Percentiles rank a stretch among this genome's conserved stretches.
These are phyloP conservation scores for Phytophthora agathidicida DNA, from an alignment of 352 stramenopile species.

Conservation along the genomic window DNA sequence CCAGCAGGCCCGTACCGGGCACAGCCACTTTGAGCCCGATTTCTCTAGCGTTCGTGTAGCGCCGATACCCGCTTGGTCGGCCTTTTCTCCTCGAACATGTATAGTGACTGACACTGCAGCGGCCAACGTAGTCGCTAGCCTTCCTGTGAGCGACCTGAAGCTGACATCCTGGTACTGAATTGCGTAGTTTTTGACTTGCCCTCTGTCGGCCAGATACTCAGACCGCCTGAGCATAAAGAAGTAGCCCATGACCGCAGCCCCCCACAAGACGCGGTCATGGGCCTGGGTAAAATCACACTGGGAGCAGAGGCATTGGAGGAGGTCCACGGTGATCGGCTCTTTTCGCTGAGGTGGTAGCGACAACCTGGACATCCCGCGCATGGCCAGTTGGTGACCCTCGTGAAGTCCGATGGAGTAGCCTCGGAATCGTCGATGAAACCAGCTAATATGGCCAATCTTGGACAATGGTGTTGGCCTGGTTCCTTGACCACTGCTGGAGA, in stretches of 20 bases:
- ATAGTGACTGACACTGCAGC: slow-evolving; percentile 1
- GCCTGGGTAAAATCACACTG: slow-evolving; percentile 3
- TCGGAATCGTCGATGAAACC: slow-evolving; percentile 16
- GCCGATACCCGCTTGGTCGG: neutral
- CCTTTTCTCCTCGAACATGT: slow-evolving; percentile 5
- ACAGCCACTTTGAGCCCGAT: slow-evolving; percentile 2
- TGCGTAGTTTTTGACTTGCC: slow-evolving; percentile 1
- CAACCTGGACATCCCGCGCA: slow-evolving; percentile 17
- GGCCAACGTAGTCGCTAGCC: neutral
- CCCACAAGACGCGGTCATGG: slow-evolving; percentile 22
- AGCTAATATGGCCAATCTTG: slow-evolving; percentile 22
- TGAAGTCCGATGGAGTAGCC: slow-evolving; percentile 12
- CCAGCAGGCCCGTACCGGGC: slow-evolving; percentile 11
- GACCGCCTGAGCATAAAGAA: slow-evolving; percentile 17
- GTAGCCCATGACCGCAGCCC: slow-evolving; percentile 22
- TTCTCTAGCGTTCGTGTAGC: slow-evolving; percentile 5
- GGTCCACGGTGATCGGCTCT: neutral
- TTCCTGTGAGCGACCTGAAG: neutral
- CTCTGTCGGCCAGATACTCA: slow-evolving; percentile 13
- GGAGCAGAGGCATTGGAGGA: neutral
- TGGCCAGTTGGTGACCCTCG: slow-evolving; percentile 4
- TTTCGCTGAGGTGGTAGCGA: slow-evolving; percentile 4
- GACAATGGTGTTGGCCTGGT: slow-evolving; percentile 19
- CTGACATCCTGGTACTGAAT: neutral
- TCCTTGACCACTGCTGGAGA: no score